A percentile compares a stretch with the other conserved stretches of the same genome.
These are phyloP conservation scores for Kodamaea ohmeri DNA, from an alignment of 1,139 yeast species.

Conservation along the genomic window DNA sequence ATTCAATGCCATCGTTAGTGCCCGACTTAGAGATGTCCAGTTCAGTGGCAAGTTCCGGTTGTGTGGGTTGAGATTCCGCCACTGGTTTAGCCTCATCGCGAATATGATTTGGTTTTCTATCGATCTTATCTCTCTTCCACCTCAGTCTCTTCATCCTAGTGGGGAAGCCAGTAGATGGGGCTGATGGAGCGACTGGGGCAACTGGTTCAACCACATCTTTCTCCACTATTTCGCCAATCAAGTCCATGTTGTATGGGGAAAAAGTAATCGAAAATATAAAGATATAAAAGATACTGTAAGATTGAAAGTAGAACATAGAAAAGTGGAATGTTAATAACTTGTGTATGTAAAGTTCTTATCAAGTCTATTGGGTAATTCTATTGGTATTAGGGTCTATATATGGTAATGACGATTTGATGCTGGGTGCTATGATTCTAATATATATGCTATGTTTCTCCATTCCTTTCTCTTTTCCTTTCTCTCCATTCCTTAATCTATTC, in stretches of 20 bases:
- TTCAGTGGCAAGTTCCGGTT: constrained; percentile 2
- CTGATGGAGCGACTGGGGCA: constrained; percentile 25
- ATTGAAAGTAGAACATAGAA: no score
- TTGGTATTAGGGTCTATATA: no score
- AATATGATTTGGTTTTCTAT: not conserved
- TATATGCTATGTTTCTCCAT: not conserved
- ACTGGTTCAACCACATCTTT: constrained; percentile 46
- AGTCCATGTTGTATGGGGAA: constrained; percentile 48
- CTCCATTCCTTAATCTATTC: not conserved
- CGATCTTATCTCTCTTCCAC: constrained; percentile 19
- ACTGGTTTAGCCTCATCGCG: no score
- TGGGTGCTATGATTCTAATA: no score
- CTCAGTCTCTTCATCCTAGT: constrained; percentile 25
- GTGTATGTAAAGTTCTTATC: no score
- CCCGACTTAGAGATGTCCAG: not conserved
- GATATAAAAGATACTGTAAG: not conserved
- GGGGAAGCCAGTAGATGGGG: constrained; percentile 42
- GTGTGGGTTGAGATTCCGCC: constrained; percentile 3
- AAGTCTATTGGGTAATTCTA: no score
- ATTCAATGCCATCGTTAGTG: constrained; percentile 14
- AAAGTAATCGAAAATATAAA: not conserved
- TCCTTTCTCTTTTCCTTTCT: not conserved
- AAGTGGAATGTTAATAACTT: no score
- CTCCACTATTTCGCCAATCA: constrained; percentile 75
- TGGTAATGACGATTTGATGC: no score